Evolutionary conservation across 768 basidiomycete species (phyloP).

Genomic region (Pulveroboletus frians): DNA sequence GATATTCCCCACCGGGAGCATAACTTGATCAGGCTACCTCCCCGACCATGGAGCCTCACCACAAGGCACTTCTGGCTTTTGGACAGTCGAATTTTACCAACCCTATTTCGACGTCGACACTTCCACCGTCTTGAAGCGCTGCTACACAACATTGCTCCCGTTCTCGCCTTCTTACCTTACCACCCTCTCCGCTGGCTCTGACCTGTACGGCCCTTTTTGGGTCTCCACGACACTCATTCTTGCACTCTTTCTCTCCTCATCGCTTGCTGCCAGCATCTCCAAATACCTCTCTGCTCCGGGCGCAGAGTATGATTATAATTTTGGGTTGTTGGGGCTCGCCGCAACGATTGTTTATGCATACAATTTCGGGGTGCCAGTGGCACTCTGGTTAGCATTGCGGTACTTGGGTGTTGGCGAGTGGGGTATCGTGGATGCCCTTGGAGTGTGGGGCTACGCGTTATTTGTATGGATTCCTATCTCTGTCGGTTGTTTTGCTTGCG

Average conservation of each 20-base stretch:
- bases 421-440: conserved; percentile 77
- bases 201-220: conserved; percentile 95
- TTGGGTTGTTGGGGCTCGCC: conserved; percentile 77
- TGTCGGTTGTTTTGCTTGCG: conserved; percentile 38
- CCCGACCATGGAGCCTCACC: conserved; percentile 44
- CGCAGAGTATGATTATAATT: conserved; percentile 70
- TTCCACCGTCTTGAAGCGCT: conserved; percentile 65
- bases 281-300: conserved; percentile 70
- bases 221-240: conserved; percentile 94
- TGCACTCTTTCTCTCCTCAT: conserved; percentile 88
- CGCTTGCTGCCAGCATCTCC: conserved; percentile 81
- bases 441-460: conserved; percentile 76
- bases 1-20: not conserved
- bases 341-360: conserved; percentile 84
- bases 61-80: conserved; percentile 55
- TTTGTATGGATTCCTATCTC: conserved; percentile 89
- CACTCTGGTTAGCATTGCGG: conserved; percentile 79
- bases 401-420: conserved; percentile 90
- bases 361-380: conserved; percentile 72
- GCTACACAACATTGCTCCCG: conserved; percentile 77
- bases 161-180: conserved; percentile 58
- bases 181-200: conserved; percentile 48
- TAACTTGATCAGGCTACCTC: conserved; percentile 51
- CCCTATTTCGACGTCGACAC: conserved; percentile 88
- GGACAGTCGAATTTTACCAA: conserved; percentile 84